phyloP scores from a whole-genome alignment of 164 flowering plant genomes.

The Paratinospora sagittata region DNA sequence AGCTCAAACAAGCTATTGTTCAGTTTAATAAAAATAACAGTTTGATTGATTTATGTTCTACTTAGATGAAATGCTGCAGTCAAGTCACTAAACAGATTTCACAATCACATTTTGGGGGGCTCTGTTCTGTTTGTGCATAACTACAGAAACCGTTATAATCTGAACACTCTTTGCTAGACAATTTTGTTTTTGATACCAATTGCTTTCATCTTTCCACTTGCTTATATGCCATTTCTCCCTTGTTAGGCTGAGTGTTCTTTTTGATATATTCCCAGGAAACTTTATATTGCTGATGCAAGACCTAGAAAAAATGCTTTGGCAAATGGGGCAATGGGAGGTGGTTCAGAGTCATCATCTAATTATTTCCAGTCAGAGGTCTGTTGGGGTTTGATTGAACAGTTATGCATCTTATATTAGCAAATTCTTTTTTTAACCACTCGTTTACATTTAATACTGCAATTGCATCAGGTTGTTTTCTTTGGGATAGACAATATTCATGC shows the following conservation, averaged over 20 bases:
- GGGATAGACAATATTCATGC: conserved; percentile 99
- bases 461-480: conserved; percentile 78
- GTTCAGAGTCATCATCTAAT: conserved; percentile 96
- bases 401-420: conserved; percentile 7
- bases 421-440: conserved; percentile 7
- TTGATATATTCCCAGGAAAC: conserved; percentile 51
- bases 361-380: conserved; percentile 93
- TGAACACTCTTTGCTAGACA: background rate
- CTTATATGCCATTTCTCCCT: background rate
- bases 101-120: background rate
- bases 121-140: background rate
- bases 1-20: too few species aligned
- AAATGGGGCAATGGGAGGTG: conserved; percentile 99
- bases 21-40: too few species aligned
- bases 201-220: background rate
- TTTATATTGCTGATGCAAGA: conserved; percentile 97
- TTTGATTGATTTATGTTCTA: too few species aligned
- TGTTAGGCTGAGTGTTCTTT: background rate
- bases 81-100: background rate
- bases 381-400: conserved; percentile 15
- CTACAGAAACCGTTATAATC: background rate
- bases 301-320: conserved; percentile 99
- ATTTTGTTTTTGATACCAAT: background rate
- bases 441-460: conserved; percentile 2
- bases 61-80: background rate